Evolutionary conservation across 75 land plant species (phyloP).

Genomic region (Ceratopteris richardii): DNA sequence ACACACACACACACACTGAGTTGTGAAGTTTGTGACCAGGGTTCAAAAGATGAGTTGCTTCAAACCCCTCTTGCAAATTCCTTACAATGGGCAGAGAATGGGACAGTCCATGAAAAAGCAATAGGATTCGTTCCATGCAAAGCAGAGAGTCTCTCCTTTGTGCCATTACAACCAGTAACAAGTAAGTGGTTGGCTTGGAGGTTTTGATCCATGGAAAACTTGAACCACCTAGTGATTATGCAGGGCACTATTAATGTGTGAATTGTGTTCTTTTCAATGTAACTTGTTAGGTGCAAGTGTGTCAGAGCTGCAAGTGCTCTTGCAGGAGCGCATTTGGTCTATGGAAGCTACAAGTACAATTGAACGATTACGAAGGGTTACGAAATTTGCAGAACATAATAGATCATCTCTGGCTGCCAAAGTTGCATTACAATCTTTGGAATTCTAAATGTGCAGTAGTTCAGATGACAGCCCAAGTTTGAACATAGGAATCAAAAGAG

Average conservation of each 20-base stretch:
- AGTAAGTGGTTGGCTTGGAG: constrained; percentile 27
- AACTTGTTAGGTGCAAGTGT: constrained; percentile 42
- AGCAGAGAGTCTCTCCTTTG: constrained; percentile 60
- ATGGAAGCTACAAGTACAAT: constrained; percentile 58
- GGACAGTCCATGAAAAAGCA: constrained; percentile 15
- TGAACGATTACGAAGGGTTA: constrained; percentile 36
- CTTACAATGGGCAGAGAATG: constrained; percentile 68
- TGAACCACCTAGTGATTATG: too few species aligned
- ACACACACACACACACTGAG: too few species aligned
- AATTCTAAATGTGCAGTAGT: too few species aligned
- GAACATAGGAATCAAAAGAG: too few species aligned
- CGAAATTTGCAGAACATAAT: constrained; percentile 37
- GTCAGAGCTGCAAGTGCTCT: constrained; percentile 46
- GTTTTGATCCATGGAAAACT: too few species aligned
- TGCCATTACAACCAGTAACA: constrained; percentile 62
- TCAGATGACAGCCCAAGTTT: too few species aligned
- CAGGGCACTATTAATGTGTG: too few species aligned
- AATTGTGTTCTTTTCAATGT: too few species aligned
- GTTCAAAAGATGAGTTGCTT: constrained; percentile 52
- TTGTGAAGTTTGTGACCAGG: constrained; percentile 21
- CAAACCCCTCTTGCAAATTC: constrained; percentile 55
- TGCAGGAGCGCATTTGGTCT: constrained; percentile 48
- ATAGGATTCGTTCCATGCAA: constrained; percentile 36
- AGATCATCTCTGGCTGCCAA: constrained; percentile 64
- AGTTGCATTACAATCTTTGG: constrained; percentile 73